Evolutionary conservation across 2,329 filamentous ascomycete genomes (phyloP).

Genomic region (Ascocoryne sarcoides): DNA sequence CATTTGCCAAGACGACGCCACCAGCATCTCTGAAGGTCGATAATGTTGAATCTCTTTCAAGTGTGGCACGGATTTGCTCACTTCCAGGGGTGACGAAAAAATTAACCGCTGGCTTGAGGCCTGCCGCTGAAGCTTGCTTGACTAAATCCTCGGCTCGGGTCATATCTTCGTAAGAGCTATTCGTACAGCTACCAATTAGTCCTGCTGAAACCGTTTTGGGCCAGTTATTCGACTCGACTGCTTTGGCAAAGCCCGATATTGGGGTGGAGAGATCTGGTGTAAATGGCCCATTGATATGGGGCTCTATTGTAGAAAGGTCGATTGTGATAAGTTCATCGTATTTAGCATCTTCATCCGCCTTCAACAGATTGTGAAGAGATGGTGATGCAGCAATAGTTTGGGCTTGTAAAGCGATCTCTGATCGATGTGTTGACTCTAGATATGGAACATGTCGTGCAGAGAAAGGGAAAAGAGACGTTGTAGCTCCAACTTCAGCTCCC

Average conservation of each 20-base stretch:
- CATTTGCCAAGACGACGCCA: conserved; percentile 85
- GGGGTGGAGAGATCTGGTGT: conserved; percentile 93
- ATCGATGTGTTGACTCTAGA: conserved; percentile 72
- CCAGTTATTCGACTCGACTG: conserved; percentile 79
- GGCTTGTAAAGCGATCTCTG: conserved; percentile 30
- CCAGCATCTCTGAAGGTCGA: conserved; percentile 79
- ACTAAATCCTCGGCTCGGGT: conserved; percentile 87
- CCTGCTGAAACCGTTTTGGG: conserved; percentile 85
- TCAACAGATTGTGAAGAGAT: conserved; percentile 53
- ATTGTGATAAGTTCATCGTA: conserved; percentile 92
- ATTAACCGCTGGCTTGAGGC: conserved; percentile 77
- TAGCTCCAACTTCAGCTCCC: conserved; percentile 89
- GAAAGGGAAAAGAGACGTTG: conserved; percentile 72
- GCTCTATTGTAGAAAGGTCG: conserved; percentile 81
- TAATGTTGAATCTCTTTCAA: conserved; percentile 82
- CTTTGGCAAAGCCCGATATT: conserved; percentile 78
- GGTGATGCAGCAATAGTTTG: conserved; percentile 23
- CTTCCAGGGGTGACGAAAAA: conserved; percentile 97
- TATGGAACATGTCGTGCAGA: conserved; percentile 78
- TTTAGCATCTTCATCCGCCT: conserved; percentile 69
- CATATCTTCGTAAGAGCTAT: conserved; percentile 99
- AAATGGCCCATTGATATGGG: conserved; percentile 94
- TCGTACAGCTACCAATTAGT: conserved; percentile 95
- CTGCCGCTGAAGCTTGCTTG: conserved; percentile 82
- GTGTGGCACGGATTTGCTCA: conserved; percentile 91